Evolutionary conservation across 2,329 filamentous ascomycete genomes (phyloP).

Genomic region (Pestalotiopsis sp.): DNA sequence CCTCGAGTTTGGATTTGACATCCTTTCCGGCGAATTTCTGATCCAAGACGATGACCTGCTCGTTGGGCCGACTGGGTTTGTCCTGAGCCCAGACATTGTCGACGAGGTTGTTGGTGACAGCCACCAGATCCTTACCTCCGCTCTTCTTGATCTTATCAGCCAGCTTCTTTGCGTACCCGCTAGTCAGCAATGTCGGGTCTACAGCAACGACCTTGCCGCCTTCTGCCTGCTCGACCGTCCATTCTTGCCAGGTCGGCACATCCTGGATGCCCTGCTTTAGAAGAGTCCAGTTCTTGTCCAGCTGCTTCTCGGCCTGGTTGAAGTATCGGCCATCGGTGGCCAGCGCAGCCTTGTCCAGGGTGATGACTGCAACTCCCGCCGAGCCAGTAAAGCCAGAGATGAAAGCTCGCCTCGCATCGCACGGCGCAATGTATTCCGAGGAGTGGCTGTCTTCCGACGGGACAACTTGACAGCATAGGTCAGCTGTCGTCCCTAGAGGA

Average conservation of each 20-base stretch:
- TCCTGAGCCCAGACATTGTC: slow-evolving; percentile 83
- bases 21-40: slow-evolving; percentile 79
- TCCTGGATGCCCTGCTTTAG: slow-evolving; percentile 92
- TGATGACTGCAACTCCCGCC: slow-evolving; percentile 88
- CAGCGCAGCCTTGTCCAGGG: slow-evolving; percentile 81
- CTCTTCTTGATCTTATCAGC: slow-evolving; percentile 84
- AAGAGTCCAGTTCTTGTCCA: slow-evolving; percentile 88
- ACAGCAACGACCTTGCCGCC: slow-evolving; percentile 88
- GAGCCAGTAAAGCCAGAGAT: slow-evolving; percentile 96
- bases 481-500: slow-evolving; percentile 18
- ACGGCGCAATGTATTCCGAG: slow-evolving; percentile 97
- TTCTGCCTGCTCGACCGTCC: slow-evolving; percentile 84
- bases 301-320: slow-evolving; percentile 89
- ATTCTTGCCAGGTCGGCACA: slow-evolving; percentile 97
- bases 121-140: slow-evolving; percentile 75
- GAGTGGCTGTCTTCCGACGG: slow-evolving; percentile 97
- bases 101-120: slow-evolving; percentile 82
- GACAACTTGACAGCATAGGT: slow-evolving; percentile 63
- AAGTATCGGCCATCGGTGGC: slow-evolving; percentile 98
- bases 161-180: slow-evolving; percentile 64
- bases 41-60: slow-evolving; percentile 72
- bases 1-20: slow-evolving; percentile 79
- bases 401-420: slow-evolving; percentile 86
- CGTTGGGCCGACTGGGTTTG: slow-evolving; percentile 73
- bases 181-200: slow-evolving; percentile 85